Base-by-base conservation (phyloP, 2,329 filamentous ascomycete species). In the Lachnellula cervina region DNA sequence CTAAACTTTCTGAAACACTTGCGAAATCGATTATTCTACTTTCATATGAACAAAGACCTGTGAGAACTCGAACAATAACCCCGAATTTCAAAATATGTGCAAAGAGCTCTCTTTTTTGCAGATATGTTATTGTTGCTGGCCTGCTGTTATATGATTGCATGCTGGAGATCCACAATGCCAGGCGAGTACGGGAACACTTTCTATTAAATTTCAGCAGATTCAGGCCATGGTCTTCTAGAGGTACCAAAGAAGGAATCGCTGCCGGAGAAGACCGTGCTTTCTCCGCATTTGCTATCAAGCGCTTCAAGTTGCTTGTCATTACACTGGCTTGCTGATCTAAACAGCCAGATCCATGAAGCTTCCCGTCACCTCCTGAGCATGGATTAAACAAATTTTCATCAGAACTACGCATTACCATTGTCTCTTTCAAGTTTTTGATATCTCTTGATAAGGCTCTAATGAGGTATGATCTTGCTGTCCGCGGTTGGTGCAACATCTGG, bases 231-330 rank as follows among this genome's bases (percentile, higher is more conserved):
- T 14, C 46, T 61, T 60, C 60, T 53, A 59, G 51, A 62, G 56
- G 32, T 57, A 23, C 54, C 56, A 53, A 64, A 62, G 60, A 62
- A 62, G 58, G 59, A 61, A 62, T 52, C 52, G 44, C 44, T 55
- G 45, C 56, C 57, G 58, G 51, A 19, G 57, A 21, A 43, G 53
- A 37, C 52, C 56, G 50, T 50, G 32, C 37, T 35, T 48, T 46
- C 49, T 57, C 58, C 56, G 45, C 34, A 62, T 52, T 61, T 63
- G 55, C 54, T 56, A 59, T 58, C 54, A 53, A 53, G 32, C 56
- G 43, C 49, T 57, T 51, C 48, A 25, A 49, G 19, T 54, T 61
- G 58, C 58, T 59, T 63, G 60, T 52, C 50, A 58, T 57, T 52
- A 54, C 51, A 54, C 49, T 43, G 16, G 16, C 21, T 53, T 42